Conservation (phyloP, 2,329 filamentous ascomycete genomes). For the Chrysoporthe puriensis region DNA sequence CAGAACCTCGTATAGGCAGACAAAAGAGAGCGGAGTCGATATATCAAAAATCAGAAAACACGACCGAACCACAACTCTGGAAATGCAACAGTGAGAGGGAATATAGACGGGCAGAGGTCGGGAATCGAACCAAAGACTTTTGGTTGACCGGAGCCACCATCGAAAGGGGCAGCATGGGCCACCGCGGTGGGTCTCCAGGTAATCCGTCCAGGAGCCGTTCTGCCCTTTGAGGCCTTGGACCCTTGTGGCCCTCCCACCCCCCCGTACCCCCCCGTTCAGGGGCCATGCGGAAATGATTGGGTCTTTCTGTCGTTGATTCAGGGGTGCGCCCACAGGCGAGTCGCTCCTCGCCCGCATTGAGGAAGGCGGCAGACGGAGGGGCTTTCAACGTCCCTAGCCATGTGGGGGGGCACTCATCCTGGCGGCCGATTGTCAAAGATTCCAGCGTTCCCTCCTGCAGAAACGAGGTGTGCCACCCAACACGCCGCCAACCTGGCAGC, state of each 20-base stretch:
- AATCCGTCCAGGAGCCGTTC: neutral
- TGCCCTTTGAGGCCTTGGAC: neutral
- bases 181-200: neutral
- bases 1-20: neutral
- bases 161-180: constrained; percentile 24
- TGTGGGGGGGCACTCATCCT: neutral
- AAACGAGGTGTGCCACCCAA: neutral
- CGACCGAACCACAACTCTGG: neutral
- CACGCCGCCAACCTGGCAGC: neutral
- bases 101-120: constrained; percentile 14
- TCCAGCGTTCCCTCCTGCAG: constrained; percentile 4
- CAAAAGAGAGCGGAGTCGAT: constrained; percentile 20
- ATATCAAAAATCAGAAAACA: constrained; percentile 9
- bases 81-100: constrained; percentile 26
- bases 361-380: neutral
- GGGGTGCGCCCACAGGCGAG: constrained; percentile 7
- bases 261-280: constrained; percentile 19
- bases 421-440: constrained; percentile 1
- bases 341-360: constrained; percentile 13
- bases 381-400: neutral
- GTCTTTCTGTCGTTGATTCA: neutral
- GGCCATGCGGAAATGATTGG: constrained; percentile 27
- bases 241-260: neutral
- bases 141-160: constrained; percentile 20
- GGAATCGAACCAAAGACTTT: constrained; percentile 7